These are phyloP conservation scores for Rhazya stricta DNA, from an alignment of 257 asterid species.

Conservation along the genomic window DNA sequence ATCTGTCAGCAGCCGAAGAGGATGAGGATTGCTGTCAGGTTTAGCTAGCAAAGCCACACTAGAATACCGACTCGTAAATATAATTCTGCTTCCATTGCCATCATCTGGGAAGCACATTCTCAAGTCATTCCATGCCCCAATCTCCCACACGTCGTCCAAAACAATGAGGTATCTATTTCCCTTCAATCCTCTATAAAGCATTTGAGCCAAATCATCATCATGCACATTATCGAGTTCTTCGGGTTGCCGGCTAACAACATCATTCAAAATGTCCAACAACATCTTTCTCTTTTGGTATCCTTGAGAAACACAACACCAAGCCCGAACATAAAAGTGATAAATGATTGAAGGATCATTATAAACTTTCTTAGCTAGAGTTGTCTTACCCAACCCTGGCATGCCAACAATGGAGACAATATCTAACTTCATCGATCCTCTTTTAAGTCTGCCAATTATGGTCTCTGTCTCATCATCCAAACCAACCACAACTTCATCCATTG, in stretches of 20 bases:
- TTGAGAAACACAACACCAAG: conserved; percentile 12
- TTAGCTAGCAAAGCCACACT: not conserved
- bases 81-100: conserved; percentile 4
- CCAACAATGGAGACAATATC: conserved; percentile 16
- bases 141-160: conserved; percentile 12
- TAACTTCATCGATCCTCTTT: not conserved
- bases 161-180: conserved; percentile 9
- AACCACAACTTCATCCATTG: not conserved
- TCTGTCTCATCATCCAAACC: conserved; percentile 10
- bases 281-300: not conserved
- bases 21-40: not conserved
- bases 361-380: conserved; percentile 16
- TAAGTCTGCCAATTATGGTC: not conserved
- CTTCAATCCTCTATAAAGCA: not conserved
- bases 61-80: conserved; percentile 6
- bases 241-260: not conserved
- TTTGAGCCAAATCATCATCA: conserved; percentile 4
- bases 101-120: conserved; percentile 7
- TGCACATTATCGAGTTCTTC: not conserved
- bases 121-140: conserved; percentile 13
- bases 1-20: not conserved
- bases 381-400: conserved; percentile 19
- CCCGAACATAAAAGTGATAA: conserved; percentile 1
- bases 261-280: conserved; percentile 9
- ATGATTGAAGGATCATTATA: not conserved